phyloP scores from a whole-genome alignment of 163 green algal species.

The Prototheca wickerhamii region DNA sequence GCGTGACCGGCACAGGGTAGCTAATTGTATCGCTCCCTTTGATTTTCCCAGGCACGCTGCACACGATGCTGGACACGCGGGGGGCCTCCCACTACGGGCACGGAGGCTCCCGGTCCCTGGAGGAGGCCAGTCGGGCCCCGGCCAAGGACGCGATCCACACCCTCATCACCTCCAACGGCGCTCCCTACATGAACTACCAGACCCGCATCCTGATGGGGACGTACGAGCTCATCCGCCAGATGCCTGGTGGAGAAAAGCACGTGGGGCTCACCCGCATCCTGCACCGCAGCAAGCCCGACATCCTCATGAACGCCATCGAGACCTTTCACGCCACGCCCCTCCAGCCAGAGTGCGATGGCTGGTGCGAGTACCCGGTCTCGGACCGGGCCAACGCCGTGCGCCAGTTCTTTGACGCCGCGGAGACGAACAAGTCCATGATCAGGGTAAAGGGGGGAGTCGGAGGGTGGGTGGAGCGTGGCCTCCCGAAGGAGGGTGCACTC shows the following conservation, averaged over 20 bases:
- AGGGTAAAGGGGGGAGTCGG: conserved; percentile 22
- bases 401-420: conserved; percentile 67
- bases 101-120: background rate
- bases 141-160: too few relatives aligned
- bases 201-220: conserved; percentile 51
- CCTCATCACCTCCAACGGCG: conserved; percentile 56
- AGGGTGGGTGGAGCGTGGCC: too few relatives aligned
- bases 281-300: conserved; percentile 76
- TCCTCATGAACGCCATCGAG: conserved; percentile 65
- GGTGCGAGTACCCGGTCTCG: conserved; percentile 91
- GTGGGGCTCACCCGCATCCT: conserved; percentile 88
- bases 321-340: conserved; percentile 60
- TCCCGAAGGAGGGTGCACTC: too few relatives aligned
- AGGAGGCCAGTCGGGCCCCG: too few relatives aligned
- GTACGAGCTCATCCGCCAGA: conserved; percentile 25
- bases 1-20: background rate
- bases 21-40: background rate
- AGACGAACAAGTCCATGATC: conserved; percentile 46
- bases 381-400: conserved; percentile 82
- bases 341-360: conserved; percentile 75
- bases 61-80: conserved; percentile 6
- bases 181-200: conserved; percentile 55
- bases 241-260: conserved; percentile 39
- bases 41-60: conserved; percentile 7
- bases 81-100: background rate